phyloP scores from a whole-genome alignment of 441 rosid genomes.

The Croton setiger region DNA sequence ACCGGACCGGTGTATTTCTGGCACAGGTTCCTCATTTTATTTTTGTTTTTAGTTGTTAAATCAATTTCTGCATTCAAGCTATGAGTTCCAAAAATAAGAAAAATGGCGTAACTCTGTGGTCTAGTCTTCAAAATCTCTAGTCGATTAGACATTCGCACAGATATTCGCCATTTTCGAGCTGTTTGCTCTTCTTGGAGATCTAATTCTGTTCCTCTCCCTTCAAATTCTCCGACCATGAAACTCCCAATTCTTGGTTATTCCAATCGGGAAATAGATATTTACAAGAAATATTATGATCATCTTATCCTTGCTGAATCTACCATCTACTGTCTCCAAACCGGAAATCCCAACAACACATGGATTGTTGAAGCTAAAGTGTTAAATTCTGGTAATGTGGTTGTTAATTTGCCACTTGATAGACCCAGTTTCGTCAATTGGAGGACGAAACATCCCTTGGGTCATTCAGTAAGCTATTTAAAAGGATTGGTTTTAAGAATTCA shows the following conservation, averaged over 20 bases:
- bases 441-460: too few species aligned
- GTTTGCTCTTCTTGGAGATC: background rate
- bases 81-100: too few species aligned
- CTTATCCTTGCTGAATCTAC: background rate
- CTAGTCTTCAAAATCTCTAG: too few species aligned
- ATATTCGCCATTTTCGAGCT: background rate
- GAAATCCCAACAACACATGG: background rate
- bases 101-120: too few species aligned
- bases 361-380: background rate
- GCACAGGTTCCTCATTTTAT: too few species aligned
- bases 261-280: background rate
- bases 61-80: too few species aligned
- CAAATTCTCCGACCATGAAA: background rate
- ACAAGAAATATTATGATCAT: background rate
- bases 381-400: background rate
- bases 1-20: too few species aligned
- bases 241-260: background rate
- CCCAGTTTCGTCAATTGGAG: too few species aligned
- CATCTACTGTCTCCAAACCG: background rate
- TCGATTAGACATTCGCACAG: background rate
- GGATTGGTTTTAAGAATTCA: too few species aligned
- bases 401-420: background rate
- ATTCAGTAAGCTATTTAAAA: too few species aligned
- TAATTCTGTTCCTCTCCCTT: background rate
- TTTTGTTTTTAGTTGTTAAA: too few species aligned